Base-by-base conservation (phyloP, 108 stramenopile species). In the Skeletonema menzelii region DNA sequence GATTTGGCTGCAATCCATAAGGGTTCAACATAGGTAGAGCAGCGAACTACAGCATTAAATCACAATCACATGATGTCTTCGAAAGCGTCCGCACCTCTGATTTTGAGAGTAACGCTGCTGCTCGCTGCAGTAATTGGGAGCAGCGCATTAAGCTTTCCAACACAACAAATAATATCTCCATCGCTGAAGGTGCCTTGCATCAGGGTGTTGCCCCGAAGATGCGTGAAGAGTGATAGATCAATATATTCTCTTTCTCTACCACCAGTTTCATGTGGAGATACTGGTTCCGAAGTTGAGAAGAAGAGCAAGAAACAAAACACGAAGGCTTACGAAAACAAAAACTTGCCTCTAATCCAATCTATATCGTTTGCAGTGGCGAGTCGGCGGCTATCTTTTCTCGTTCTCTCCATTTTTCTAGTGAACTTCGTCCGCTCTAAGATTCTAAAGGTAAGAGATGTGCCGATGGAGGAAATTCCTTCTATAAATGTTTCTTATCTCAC, bases 401-500 rank as follows among this genome's bases (percentile, higher is more conserved):
- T 79, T 34, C 55, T 79, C 12, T 79, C 77, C 31, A 63, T 72
- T 14, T 34, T 35, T 13, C 2, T 79, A 22, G 70, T 79, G 49
- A 65, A 79, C 20, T 60, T 60, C 34, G 64, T 79, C 34, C 70
- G 77, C 11, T 65, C 77, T 8, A 40, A 46, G 20, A 68, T 78
- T 64, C 63, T 78, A 15, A 78, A 71, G 77, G 77, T 60, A 38
- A 77, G 77, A 66, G 59, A 53, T 22, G 5, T 20, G n/a, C 17
- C n/a, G 49, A 0, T 19, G 19, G 7, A 19, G 46, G 49, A 53
- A 53, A 8, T 22, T 22, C 19, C 19, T 27, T 59, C 15, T 59
- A 57, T 44, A 14, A 7, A 22, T 49, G 8, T 69, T 3, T 27
- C 46, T 56, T 46, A 2, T 22, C 38, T 35, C 27, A 37, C 15